Base-by-base conservation (phyloP, 352 stramenopile genomes). In the Blastocystis sp. region DNA sequence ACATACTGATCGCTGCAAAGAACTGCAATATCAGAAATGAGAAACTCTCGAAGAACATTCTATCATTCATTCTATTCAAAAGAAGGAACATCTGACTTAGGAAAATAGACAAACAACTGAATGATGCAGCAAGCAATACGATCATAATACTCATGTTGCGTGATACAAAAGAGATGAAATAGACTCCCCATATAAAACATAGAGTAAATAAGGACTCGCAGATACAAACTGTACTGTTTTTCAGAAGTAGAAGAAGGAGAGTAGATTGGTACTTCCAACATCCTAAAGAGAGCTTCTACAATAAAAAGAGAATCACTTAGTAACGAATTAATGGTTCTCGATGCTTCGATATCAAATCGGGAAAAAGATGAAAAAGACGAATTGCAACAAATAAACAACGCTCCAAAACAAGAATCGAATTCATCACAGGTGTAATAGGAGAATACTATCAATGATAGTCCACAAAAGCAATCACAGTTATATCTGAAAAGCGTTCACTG, bases 391-490 rank as follows among this genome's bases (percentile, higher is more conserved):
- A 64, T 8, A 85, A 34, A 34, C 73, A 39, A 4, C 73, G 73
- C n/a, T 85, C 43, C 6, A 85, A 26, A 9, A 66, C 43, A 16
- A 85, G 26, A 45, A 85, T 85, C 9, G 73, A 85, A 65, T 64
- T 26, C 39, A 11, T n/a, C 18, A 66, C 45, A 24, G 73, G 73
- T 18, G 47, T 20, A 39, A 85, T 85, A 2, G 45, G 9, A 37
- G 54, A n/a, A 13, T 65, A 18, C 73, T 85, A 69, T 64, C 30
- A 1, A n/a, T 68, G 16, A 26, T 7, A 64, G 26, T 39, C 8
- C 39, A 11, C 53, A 5, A 3, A 18, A 30, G n/a, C 9, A 9
- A 66, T 0, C 47, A 85, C 73, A 9, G 73, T 85, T 30, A 85
- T 68, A 18, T 66, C 20, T n/a, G 59, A n/a, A 30, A 53, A 69